These are phyloP conservation scores for Diplodia seriata DNA, from an alignment of 2,329 filamentous ascomycete genomes.

Conservation along the genomic window DNA sequence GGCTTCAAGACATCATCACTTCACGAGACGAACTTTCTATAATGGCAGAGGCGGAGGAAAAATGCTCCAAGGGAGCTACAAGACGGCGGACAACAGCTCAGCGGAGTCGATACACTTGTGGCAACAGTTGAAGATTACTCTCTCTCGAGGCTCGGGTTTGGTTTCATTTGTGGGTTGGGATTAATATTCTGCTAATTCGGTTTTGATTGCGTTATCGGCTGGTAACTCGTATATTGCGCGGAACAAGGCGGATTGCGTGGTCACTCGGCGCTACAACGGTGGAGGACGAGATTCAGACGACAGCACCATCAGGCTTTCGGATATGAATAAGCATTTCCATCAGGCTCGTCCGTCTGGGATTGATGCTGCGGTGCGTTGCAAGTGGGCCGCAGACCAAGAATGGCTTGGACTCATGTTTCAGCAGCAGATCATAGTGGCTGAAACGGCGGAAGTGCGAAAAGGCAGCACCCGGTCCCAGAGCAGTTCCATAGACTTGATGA, in stretches of 20 bases:
- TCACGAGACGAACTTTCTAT: background rate
- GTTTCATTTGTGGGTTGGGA: conserved; percentile 1
- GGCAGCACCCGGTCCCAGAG: conserved; percentile 1
- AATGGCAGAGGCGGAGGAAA: background rate
- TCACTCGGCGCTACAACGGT: background rate
- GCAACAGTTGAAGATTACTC: background rate
- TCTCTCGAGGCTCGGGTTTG: background rate
- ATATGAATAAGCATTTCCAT: background rate
- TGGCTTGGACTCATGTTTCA: conserved; percentile 6
- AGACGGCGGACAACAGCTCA: background rate
- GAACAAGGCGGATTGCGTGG: background rate
- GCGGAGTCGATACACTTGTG: background rate
- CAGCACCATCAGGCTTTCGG: background rate
- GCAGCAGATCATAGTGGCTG: conserved; percentile 8
- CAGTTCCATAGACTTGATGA: background rate
- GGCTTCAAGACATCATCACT: background rate
- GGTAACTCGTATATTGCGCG: background rate
- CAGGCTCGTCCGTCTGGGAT: background rate
- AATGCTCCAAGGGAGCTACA: background rate
- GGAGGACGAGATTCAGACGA: background rate
- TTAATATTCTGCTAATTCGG: background rate
- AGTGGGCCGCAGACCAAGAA: background rate
- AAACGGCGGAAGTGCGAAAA: conserved; percentile 13
- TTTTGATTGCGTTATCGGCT: background rate
- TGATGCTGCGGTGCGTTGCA: background rate